Evolutionary conservation across 345 rosid genomes (phyloP), one percentile per base, ranked within the genome.

Genomic region (Trapa incisa): DNA sequence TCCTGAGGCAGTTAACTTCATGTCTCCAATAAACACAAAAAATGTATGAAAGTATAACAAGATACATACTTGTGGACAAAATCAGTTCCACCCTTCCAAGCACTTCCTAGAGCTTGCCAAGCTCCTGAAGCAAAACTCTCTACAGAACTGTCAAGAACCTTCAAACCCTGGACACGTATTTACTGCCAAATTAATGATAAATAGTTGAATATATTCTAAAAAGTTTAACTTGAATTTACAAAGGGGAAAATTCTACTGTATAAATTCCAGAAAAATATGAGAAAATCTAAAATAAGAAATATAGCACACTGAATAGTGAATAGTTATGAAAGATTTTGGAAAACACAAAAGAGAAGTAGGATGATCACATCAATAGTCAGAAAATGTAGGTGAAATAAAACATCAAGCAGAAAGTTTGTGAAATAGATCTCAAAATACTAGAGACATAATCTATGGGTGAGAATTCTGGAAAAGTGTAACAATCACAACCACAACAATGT

Each of bases 121-220:
- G 99, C 99, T 71, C 97, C 99, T 29, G 96, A 83, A 69, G 96
- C 86, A 56, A 94, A 86, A 77, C 82, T 89, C 87, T 91, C 99
- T 71, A 94, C 89, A 37, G 95, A 89, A 77, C 77, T 76, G 82
- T 94, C 99, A n/a, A 94, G 78, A 77, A 81, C 93, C 78, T 87
- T 94, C 79, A 94, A 77, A 54, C 96, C 84, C 99, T 94, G 80
- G 65, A 73, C 61, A 14, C 32, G n/a, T n/a, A 47, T 22, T 1
- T 47, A 41, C 33, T n/a, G 29, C 29, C 29, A 70, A 10, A 64
- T 54, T 54, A 54, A 5, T 54, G 33, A 54, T 22, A 22, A 22
- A 22, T 54, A 54, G 17, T 22, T 54, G 8, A 54, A 22, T 13
- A 14, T 17, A 50, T 50, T 10, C 14, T 50, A 16, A 14, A 2